Evolutionary conservation across 2,329 filamentous ascomycete species (phyloP).

Genomic region (Mollisia scopiformis): DNA sequence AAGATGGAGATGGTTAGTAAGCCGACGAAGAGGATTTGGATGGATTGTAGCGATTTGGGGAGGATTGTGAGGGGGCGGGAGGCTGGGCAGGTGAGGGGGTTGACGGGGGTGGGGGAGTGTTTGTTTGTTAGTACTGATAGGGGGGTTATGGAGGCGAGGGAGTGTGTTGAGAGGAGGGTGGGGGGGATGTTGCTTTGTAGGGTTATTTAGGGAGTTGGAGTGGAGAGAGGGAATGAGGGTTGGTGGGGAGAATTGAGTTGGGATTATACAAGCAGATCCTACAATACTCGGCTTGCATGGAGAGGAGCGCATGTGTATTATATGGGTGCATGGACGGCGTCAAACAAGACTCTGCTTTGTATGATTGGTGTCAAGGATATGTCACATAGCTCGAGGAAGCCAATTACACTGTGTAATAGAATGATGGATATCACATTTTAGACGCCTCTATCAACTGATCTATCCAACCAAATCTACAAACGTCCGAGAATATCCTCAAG

Average conservation of each 20-base stretch:
- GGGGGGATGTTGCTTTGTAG: conserved; percentile 70
- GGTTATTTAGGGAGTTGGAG: conserved; percentile 47
- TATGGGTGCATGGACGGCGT: conserved; percentile 27
- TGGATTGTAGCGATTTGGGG: conserved; percentile 59
- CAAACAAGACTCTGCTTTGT: not conserved
- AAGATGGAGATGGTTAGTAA: conserved; percentile 68
- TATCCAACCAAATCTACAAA: conserved; percentile 55
- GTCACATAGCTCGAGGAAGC: not conserved
- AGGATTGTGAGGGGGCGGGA: conserved; percentile 61
- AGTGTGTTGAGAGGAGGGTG: conserved; percentile 70
- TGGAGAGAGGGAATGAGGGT: not conserved
- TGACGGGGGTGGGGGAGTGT: conserved; percentile 69
- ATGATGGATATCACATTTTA: conserved; percentile 4
- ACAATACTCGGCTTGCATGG: not conserved
- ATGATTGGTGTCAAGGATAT: not conserved
- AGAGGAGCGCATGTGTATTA: conserved; percentile 15
- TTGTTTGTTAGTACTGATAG: conserved; percentile 69
- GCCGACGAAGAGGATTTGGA: conserved; percentile 67
- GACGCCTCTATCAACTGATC: not conserved
- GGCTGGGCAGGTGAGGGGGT: conserved; percentile 60
- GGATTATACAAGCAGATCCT: no score
- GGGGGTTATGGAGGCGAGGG: conserved; percentile 69
- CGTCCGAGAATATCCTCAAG: conserved; percentile 84
- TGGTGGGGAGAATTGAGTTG: no score
- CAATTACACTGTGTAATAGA: not conserved